Conservation (phyloP, 306 rosid genomes). For the Citrullus mucosospermus region DNA sequence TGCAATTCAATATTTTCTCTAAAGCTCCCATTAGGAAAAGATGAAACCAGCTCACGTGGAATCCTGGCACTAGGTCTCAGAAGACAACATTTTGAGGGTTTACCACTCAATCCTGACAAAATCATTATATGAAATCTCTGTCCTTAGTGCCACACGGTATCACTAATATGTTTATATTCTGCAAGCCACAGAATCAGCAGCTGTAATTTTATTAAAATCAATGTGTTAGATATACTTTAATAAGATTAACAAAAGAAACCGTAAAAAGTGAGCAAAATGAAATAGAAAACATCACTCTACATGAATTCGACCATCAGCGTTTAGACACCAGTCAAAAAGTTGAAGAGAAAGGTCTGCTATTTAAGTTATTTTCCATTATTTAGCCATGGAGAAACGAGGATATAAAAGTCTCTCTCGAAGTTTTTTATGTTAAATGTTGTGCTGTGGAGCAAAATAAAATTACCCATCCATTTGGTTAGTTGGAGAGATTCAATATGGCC, state of each 20-base stretch:
- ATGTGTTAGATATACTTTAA: neutral
- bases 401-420: neutral
- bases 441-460: too few species aligned
- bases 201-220: neutral
- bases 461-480: neutral
- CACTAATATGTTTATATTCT: neutral
- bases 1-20: slow-evolving; percentile 20
- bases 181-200: slow-evolving; percentile 5
- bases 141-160: neutral
- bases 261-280: neutral
- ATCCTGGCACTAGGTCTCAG: slow-evolving; percentile 26
- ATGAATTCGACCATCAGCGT: neutral
- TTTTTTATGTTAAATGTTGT: neutral
- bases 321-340: neutral
- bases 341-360: neutral
- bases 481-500: neutral
- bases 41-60: slow-evolving; percentile 9
- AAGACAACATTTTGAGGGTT: slow-evolving; percentile 44
- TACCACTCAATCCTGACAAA: slow-evolving; percentile 42
- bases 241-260: neutral
- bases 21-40: slow-evolving; percentile 17
- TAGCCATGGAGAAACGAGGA: neutral
- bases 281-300: neutral
- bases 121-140: slow-evolving; percentile 22
- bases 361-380: neutral